Evolutionary conservation across 257 asterid genomes (phyloP), one percentile per base, ranked within the genome.

Genomic region (Paulownia fortunei): DNA sequence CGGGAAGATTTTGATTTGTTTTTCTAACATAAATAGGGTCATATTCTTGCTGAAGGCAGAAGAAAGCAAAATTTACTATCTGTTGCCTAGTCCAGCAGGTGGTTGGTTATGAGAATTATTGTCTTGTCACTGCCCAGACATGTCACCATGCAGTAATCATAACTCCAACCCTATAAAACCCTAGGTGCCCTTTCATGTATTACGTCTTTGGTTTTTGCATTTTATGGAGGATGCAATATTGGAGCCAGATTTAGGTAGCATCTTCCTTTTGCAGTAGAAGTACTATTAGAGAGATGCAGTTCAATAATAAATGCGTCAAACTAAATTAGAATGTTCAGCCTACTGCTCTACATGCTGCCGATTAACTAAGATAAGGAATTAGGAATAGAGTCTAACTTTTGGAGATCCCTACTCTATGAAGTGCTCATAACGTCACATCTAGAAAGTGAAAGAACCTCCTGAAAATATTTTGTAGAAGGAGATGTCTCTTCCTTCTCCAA

Each of bases 81-180:
- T 79, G 75, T 72, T 65, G 78, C 39, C 58, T 78, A 27, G 69
- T 30, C 13, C 24, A 37, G 74, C 44, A 83, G 81, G 78, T 84
- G 83, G 76, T 71, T 81, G 86, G 86, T 79, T 83, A 79, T 78
- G 76, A 18, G 85, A 88, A 85, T 85, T 80, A 74, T 83, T 83
- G 91, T 86, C 86, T 69, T 83, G 87, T 84, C 90, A 82, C 77
- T 60, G 81, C 82, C 62, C 55, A 67, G 82, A 75, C 77, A 69
- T 63, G 86, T 69, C 76, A 79, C 80, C 37, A 47, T 63, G 66
- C 76, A 79, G 83, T 79, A 80, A 84, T 83, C 82, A 80, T 84
- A 69, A 79, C 72, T 79, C 72, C 74, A 58, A 58, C 44, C 80
- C 74, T 18, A 51, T 34, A 52, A 78, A 84, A 76, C 82, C 79